Base-by-base conservation (phyloP, 179 eudicot genomes). In the Spergularia azorica region DNA sequence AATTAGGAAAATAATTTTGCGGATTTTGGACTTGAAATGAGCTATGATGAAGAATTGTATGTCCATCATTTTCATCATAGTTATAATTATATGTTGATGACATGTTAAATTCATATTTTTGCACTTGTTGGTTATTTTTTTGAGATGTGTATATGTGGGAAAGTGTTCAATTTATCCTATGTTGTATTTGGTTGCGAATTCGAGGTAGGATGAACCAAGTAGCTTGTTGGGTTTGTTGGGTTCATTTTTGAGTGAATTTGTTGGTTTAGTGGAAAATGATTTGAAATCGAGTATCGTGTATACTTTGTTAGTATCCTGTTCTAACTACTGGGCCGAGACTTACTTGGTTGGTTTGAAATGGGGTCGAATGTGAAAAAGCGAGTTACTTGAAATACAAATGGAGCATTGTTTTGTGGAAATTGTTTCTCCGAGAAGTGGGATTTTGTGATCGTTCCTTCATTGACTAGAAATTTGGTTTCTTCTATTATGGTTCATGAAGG, bases 401-500 rank as follows among this genome's bases (percentile, higher is more conserved):
- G n/a, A n/a, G n/a, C n/a, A n/a, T 12, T 58, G 32, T 26, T 26
- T 26, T 26, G 32, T 26, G 32, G 32, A 4, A 43, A 43, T 6
- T 43, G 48, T 4, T 4, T 6, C 8, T 43, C 48, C 21, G 39
- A 11, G 43, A 16, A 26, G 39, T 48, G 32, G 11, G 55, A n/a
- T 9, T 20, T 26, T 63, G n/a, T 58, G 67, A 6, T 43, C 16
- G 62, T 74, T 63, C 70, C 12, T 48, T 74, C 50, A 32, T 43
- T 52, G 51, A 38, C 62, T 51, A 15, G 11, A 41, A 9, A 18
- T 67, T 63, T 65, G 11, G 18, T 9, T 56, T 58, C 20, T 76
- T 15, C 60, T 14, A 46, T 8, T 18, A 1, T 76, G 56, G 14
- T 32, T 62, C 2, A 12, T 69, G 75, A 76, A 83, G 80, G 67